Conservation (phyloP, 2,329 filamentous ascomycete genomes). For the Dactylellina parvicollis region DNA sequence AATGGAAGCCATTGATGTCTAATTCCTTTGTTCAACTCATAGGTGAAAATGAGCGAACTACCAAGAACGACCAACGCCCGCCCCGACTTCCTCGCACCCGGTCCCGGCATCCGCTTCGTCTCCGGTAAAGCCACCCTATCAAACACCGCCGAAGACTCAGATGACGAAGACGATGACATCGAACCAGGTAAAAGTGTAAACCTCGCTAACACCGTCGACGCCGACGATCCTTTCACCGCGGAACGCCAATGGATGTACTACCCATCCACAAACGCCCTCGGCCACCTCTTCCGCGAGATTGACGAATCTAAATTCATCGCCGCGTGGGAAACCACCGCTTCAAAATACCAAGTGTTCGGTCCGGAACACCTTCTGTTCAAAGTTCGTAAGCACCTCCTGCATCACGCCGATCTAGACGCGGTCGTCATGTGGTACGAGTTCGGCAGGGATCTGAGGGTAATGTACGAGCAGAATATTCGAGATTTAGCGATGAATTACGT, state of each 20-base stretch:
- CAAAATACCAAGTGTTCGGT: conserved; percentile 21
- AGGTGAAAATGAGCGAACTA: conserved; percentile 53
- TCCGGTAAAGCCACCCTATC: not conserved
- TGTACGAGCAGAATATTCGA: conserved; percentile 65
- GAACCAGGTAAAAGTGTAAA: conserved; percentile 60
- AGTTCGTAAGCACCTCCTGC: conserved; percentile 62
- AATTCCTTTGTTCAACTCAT: conserved; percentile 5
- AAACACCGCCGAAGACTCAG: conserved; percentile 63
- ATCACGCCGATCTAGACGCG: conserved; percentile 59
- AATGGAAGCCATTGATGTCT: conserved; percentile 68
- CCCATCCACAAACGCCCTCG: conserved; percentile 73
- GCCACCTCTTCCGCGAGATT: conserved; percentile 75
- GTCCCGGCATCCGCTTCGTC: conserved; percentile 53
- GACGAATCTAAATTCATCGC: conserved; percentile 74
- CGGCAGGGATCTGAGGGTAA: conserved; percentile 17
- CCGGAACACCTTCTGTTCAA: conserved; percentile 56
- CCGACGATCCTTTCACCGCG: conserved; percentile 33
- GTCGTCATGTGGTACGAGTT: conserved; percentile 61
- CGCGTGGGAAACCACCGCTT: conserved; percentile 52
- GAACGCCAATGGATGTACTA: conserved; percentile 67
- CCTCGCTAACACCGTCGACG: not conserved
- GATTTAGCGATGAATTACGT: conserved; percentile 65
- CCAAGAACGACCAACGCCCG: conserved; percentile 40
- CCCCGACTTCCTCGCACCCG: conserved; percentile 57
- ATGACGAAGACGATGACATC: conserved; percentile 64